phyloP scores from a whole-genome alignment of 805 yeast species.

The Schwanniomyces vanrijiae region DNA sequence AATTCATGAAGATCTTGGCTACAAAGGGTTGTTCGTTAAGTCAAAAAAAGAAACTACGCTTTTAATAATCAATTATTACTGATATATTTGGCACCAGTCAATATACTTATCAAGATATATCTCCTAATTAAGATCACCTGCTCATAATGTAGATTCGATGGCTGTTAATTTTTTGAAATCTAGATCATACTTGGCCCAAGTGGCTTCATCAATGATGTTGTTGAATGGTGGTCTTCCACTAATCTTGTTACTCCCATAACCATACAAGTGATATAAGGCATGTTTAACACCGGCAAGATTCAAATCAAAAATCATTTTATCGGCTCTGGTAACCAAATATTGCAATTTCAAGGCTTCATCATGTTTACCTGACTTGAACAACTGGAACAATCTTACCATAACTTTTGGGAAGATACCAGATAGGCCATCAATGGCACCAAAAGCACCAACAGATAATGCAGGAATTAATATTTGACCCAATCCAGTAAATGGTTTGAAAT shows the following conservation, averaged over 20 bases:
- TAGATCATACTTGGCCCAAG: slow-evolving; percentile 8
- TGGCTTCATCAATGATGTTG: slow-evolving; percentile 9
- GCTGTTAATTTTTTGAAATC: slow-evolving; percentile 13
- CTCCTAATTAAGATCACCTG: too few species aligned
- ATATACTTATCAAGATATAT: too few species aligned
- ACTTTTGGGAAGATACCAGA: too few species aligned
- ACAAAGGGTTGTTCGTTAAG: not conserved
- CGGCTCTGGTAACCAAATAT: slow-evolving; percentile 17
- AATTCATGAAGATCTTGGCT: too few species aligned
- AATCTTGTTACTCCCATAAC: slow-evolving; percentile 20
- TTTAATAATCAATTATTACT: not conserved
- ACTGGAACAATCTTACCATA: too few species aligned
- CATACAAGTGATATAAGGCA: slow-evolving; percentile 18
- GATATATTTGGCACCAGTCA: not conserved
- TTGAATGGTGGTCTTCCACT: slow-evolving; percentile 33
- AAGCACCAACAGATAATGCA: too few species aligned
- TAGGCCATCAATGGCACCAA: too few species aligned
- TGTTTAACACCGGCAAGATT: slow-evolving; percentile 30
- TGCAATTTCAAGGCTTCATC: slow-evolving; percentile 20
- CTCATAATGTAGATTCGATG: slow-evolving; percentile 11
- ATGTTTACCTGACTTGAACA: slow-evolving; percentile 13
- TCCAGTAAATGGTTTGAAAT: too few species aligned
- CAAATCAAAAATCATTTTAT: slow-evolving; percentile 25
- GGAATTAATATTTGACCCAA: too few species aligned
- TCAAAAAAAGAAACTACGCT: not conserved